A percentile compares a stretch with the other conserved stretches of the same genome.
Conservation (phyloP, 2,329 filamentous ascomycete species). For the Elsinoe australis region DNA sequence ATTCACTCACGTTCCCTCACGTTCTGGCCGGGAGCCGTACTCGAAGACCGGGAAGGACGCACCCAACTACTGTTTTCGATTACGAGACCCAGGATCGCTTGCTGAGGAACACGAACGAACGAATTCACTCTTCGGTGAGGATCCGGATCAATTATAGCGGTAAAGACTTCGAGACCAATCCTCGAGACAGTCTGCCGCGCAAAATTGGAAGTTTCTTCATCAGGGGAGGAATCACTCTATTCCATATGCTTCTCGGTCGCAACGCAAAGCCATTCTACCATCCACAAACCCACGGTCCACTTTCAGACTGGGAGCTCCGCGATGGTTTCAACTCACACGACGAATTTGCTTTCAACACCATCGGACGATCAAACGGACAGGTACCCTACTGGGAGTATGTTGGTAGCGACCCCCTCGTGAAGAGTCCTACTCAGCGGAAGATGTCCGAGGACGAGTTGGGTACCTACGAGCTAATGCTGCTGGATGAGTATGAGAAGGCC, state of each 20-base stretch:
- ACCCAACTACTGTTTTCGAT: conserved; percentile 26
- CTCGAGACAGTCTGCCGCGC: conserved; percentile 20
- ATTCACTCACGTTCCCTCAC: conserved; percentile 31
- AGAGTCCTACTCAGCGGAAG: neutral
- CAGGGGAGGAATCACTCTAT: conserved; percentile 18
- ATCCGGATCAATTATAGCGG: conserved; percentile 30
- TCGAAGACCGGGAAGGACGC: conserved; percentile 28
- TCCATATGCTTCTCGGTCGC: conserved; percentile 19
- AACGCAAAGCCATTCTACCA: conserved; percentile 18
- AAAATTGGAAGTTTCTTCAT: conserved; percentile 20
- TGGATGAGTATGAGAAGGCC: conserved; percentile 15
- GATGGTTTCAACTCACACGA: conserved; percentile 25
- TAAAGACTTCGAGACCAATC: conserved; percentile 26
- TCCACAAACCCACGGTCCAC: conserved; percentile 23
- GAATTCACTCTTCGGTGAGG: conserved; percentile 31
- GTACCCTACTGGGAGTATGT: conserved; percentile 18
- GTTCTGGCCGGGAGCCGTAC: conserved; percentile 26
- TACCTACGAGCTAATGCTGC: conserved; percentile 19
- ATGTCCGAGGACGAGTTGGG: conserved; percentile 20
- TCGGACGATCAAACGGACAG: neutral
- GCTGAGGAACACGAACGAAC: conserved; percentile 29
- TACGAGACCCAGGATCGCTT: conserved; percentile 19
- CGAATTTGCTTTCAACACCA: conserved; percentile 17
- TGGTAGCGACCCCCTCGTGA: conserved; percentile 7
- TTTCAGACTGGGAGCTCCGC: conserved; percentile 28